Base-by-base conservation (phyloP, 2,329 filamentous ascomycete species). In the Fusarium pseudonygamai region DNA sequence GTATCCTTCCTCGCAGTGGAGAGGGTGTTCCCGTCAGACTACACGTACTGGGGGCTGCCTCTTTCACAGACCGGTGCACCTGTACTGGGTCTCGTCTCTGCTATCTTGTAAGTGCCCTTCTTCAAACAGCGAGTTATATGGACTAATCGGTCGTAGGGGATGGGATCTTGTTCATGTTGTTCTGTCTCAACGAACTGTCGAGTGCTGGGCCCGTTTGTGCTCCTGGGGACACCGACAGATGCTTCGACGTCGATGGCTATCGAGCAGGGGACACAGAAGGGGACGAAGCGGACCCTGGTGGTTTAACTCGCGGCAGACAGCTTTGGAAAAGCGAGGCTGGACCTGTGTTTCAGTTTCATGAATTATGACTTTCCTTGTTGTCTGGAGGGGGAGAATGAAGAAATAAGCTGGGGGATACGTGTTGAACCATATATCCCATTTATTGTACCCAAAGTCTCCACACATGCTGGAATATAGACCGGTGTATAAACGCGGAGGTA, bases 81-180 rank as follows among this genome's bases (percentile, higher is more conserved):
- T 52, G 78, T 83, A 13, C 79, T 84, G 64, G 71, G 80, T 55
- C 79, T 84, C 56, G 73, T 85, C 26, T 83, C 82, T 77, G 71
- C 79, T 30, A 75, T 81, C 57, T 78, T 80, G 80, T 81, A 77
- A 75, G 79, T 75, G 43, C 8, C 26, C 37, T 40, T 30, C 7
- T 20, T 7, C 18, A 52, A 24, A 26, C 18, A n/a, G 22, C 13
- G 11, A 40, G 8, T 18, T 4, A n/a, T 28, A 15, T 45, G 16
- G n/a, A 55, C 75, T 77, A 49, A 77, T 45, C 42, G 30, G 18
- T 36, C 6, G 15, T 20, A 77, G 75, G n/a, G 74, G 74, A 49
- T 77, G 74, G 70, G 68, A 77, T 28, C 50, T 78, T 43, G 62
- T 75, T 40, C 72, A 77, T n/a, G 60, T 77, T 20, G 36, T 75